Percentiles rank a stretch among this genome's conserved stretches.
Evolutionary conservation across 305 asterid species (phyloP).

Genomic region (Lippia alba): DNA sequence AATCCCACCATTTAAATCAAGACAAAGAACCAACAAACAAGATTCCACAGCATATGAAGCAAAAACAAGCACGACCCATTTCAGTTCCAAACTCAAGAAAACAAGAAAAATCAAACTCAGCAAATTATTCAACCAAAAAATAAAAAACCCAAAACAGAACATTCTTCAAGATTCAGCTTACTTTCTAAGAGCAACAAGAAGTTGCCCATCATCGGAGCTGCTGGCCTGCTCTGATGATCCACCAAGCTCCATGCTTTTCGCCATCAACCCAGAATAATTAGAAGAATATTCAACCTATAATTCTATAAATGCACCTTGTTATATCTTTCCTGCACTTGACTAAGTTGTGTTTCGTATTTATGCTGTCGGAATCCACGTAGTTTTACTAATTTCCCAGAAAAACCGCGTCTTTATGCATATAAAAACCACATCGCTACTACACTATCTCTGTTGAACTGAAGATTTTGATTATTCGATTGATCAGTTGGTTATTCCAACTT

Average conservation of each 20-base stretch:
- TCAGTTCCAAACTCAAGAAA: too few species aligned
- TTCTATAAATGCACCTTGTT: not conserved
- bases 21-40: too few species aligned
- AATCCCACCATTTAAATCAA: too few species aligned
- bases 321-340: too few species aligned
- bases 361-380: too few species aligned
- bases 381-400: not conserved
- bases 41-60: too few species aligned
- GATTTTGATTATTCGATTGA: too few species aligned
- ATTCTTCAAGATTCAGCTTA: constrained; percentile 33
- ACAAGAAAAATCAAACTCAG: not conserved
- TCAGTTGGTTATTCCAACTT: too few species aligned
- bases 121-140: not conserved
- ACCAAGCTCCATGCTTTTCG: constrained; percentile 29
- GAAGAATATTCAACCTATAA: constrained; percentile 11
- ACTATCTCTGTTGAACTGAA: too few species aligned
- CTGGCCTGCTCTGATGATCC: constrained; percentile 41
- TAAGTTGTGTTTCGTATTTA: too few species aligned
- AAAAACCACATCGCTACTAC: too few species aligned
- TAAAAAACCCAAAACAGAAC: constrained; percentile 13
- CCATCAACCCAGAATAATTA: constrained; percentile 4
- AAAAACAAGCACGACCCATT: too few species aligned
- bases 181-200: constrained; percentile 37
- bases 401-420: not conserved
- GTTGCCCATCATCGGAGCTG: constrained; percentile 37